These are phyloP conservation scores for Tieghemiomyces parasiticus DNA, from an alignment of 192 early-diverging fungal genomes.

Conservation along the genomic window DNA sequence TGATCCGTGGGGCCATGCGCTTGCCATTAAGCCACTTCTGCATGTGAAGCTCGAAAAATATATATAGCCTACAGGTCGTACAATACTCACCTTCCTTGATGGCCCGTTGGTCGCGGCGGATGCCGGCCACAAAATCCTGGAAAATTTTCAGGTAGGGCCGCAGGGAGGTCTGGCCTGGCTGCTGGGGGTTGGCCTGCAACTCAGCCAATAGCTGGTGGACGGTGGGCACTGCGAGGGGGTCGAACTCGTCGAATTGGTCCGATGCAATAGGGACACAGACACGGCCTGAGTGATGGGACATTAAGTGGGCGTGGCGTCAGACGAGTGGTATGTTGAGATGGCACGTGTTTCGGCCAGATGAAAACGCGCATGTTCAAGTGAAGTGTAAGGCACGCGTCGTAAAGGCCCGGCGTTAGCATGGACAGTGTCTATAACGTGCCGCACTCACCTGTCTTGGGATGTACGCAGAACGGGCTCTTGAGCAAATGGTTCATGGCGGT, in stretches of 20 bases:
- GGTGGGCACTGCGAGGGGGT: constrained; percentile 68
- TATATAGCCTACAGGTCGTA: too few species aligned
- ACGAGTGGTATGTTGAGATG: too few species aligned
- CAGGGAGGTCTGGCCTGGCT: constrained; percentile 35
- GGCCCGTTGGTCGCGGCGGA: constrained; percentile 20
- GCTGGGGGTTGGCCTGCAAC: constrained; percentile 23
- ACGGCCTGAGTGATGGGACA: constrained; percentile 43
- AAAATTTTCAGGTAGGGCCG: constrained; percentile 43
- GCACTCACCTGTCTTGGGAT: constrained; percentile 74
- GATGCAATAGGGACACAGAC: constrained; percentile 89
- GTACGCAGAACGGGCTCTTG: constrained; percentile 93
- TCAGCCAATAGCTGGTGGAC: constrained; percentile 50
- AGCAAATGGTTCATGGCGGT: constrained; percentile 86
- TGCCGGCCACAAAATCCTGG: constrained; percentile 43
- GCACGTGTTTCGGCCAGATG: too few species aligned
- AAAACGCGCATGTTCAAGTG: too few species aligned
- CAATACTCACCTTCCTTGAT: constrained; percentile 30
- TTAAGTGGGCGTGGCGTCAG: too few species aligned
- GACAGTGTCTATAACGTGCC: background rate
- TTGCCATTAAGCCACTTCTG: too few species aligned
- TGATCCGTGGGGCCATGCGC: too few species aligned
- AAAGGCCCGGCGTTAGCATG: too few species aligned
- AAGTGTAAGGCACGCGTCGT: too few species aligned
- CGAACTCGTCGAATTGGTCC: constrained; percentile 60
- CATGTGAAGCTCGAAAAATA: too few species aligned